Base-by-base conservation (phyloP, 1,284 basidiomycete genomes). In the Hemileia vastatrix region DNA sequence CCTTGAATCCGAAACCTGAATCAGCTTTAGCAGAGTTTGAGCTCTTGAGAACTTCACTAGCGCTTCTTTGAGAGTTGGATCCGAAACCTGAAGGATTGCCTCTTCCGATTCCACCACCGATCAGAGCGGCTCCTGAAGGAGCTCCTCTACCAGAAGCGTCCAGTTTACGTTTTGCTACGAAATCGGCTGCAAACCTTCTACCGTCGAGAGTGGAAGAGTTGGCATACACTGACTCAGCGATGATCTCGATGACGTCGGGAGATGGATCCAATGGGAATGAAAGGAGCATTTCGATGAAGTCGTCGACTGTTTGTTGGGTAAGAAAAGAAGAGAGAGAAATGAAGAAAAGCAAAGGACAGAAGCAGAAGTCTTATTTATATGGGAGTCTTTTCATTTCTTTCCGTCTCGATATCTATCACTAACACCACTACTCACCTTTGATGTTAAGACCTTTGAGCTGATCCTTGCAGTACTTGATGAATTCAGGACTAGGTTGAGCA, bases 181-280 rank as follows among this genome's bases (percentile, higher is more conserved):
- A 97, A 70, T 96, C 92, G 4, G 86, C 80, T 0, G 92, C 91
- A 72, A 97, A 98, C 32, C 92, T 83, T 59, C 93, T 83, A 0
- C 94, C 94, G 72, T 98, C 92, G 45, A 98, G 82, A 1, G 90
- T 97, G 23, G 89, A 88, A 70, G 89, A 92, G 71, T 88, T 91
- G 47, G 88, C 86, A 73, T 98, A 97, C 62, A 98, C 89, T 48
- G 86, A 80, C 53, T 95, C 92, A 19, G 87, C 86, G 67, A 96
- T 94, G 72, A 94, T 86, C 77, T 95, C 91, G 44, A 86, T 78
- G 1, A 87, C 87, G 33, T 78, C 77, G 44, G 83, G 78, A 67
- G 91, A 88, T 9, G 90, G 87, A 69, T 95, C 90, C 49, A 94
- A 77, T 5, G 91, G 88, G 80, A 95, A 94, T 1, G 86, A 84